Percentiles rank a stretch among this genome's conserved stretches.
Evolutionary conservation across 2,329 filamentous ascomycete genomes (phyloP).

Genomic region (Botrytis paeoniae): DNA sequence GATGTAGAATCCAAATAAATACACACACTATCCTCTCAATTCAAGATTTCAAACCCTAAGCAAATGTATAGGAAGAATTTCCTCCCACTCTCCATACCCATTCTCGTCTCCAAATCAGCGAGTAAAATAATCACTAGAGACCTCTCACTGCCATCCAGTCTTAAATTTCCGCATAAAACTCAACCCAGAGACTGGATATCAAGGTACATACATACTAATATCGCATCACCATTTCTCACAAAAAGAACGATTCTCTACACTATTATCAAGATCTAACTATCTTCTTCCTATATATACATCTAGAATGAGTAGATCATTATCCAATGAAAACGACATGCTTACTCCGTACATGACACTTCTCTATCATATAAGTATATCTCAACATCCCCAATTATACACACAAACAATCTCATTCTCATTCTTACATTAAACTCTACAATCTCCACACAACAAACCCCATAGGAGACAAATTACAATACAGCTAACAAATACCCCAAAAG

Average conservation of each 20-base stretch:
- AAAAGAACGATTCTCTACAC: neutral
- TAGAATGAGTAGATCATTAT: neutral
- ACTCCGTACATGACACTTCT: neutral
- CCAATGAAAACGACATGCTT: rapidly evolving
- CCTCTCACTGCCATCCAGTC: rapidly evolving
- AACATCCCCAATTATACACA: neutral
- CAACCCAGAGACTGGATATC: too few species aligned
- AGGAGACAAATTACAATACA: neutral
- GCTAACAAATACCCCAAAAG: too few species aligned
- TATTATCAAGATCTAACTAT: rapidly evolving
- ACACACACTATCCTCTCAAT: too few species aligned
- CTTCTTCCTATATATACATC: neutral
- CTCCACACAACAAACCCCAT: rapidly evolving
- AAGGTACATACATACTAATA: too few species aligned
- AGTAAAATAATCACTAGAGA: neutral
- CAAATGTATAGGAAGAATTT: rapidly evolving
- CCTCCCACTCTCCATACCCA: neutral
- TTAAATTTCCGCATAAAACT: neutral
- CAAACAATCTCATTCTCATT: neutral
- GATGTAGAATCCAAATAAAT: too few species aligned
- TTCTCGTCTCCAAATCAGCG: rapidly evolving
- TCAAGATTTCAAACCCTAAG: too few species aligned
- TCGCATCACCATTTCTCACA: too few species aligned
- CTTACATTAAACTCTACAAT: rapidly evolving
- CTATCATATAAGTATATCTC: neutral